These are phyloP conservation scores for Daldinia concentrica DNA, from an alignment of 495 filamentous ascomycete genomes.

Conservation along the genomic window DNA sequence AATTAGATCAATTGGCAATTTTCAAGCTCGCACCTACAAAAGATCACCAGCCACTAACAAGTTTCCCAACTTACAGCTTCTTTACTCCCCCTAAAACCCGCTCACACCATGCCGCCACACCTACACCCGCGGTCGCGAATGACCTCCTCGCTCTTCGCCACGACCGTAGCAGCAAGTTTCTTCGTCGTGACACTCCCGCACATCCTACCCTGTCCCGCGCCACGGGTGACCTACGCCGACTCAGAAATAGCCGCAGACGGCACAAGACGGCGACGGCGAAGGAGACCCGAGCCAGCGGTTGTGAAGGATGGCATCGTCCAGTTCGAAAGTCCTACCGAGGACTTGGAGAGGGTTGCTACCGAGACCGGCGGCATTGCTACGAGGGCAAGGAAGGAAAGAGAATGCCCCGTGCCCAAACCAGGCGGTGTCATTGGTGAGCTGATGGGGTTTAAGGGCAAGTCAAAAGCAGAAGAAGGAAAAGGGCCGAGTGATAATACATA, in stretches of 20 bases:
- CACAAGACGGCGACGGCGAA: constrained; percentile 55
- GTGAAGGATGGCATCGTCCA: constrained; percentile 53
- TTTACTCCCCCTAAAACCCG: constrained; percentile 2
- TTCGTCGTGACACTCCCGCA: constrained; percentile 92
- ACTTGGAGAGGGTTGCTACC: constrained; percentile 24
- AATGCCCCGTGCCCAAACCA: constrained; percentile 90
- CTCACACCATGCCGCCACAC: constrained; percentile 76
- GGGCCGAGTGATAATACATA: constrained; percentile 25
- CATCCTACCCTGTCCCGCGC: constrained; percentile 90
- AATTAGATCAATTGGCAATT: constrained; percentile 16
- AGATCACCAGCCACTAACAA: not conserved
- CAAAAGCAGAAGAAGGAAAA: constrained; percentile 24
- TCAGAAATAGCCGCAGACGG: constrained; percentile 65
- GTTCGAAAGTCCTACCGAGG: constrained; percentile 36
- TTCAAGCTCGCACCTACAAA: not conserved
- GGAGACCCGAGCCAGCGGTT: constrained; percentile 42
- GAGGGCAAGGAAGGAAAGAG: constrained; percentile 50
- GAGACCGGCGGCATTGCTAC: constrained; percentile 29
- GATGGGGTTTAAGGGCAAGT: constrained; percentile 67
- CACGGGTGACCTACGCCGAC: constrained; percentile 77
- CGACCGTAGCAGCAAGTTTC: constrained; percentile 90
- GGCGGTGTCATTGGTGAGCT: constrained; percentile 76
- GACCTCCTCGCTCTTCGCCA: constrained; percentile 91
- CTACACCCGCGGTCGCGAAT: constrained; percentile 92
- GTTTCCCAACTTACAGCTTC: not conserved